Evolutionary conservation across 2,329 filamentous ascomycete species (phyloP), one percentile per base, ranked within the genome.

Genomic region (Penicillium sp.): DNA sequence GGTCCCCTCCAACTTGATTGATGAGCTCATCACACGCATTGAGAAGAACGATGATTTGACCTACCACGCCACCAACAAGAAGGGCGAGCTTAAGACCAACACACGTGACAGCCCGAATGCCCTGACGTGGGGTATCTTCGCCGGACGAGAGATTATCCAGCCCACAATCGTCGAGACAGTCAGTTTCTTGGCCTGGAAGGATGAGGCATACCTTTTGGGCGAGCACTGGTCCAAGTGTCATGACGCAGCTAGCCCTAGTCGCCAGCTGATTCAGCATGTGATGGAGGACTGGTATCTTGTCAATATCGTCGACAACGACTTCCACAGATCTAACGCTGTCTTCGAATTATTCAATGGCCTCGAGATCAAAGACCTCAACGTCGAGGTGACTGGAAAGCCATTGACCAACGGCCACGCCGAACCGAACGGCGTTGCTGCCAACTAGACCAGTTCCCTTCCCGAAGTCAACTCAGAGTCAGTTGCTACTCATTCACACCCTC

Each of bases 61-160:
- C 0, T 98, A 94, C 74, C 95, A 97, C 63, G 88, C 89, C 41
- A 88, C 96, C 54, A 93, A 87, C 61, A 90, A 88, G 69, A 77
- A 79, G 19, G 90, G 91, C 26, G 81, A 84, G 50, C 77, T 97
- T 49, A 83, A 83, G 68, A 93, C 88, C 26, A 97, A 98, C 64
- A 83, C 88, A 1, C 83, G 84, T 8, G 81, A 82, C 21, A 87
- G 88, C 6, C 93, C 93, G 33, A 98, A 98, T 62, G 93, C 93
- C n/a, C 87, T 98, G 43, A 98, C 93, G 2, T 98, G 93, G 93
- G 93, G 93, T 70, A 94, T 98, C 31, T 98, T 97, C 75, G 91
- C 93, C 0, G 93, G 93, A 51, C 95, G 97, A 69, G 93, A 98
- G 71, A 96, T 98, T 65, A 90, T 98, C n/a, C 93, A 98, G 70